phyloP scores from a whole-genome alignment of 495 filamentous ascomycete species.

The Gamarada debralockiae region DNA sequence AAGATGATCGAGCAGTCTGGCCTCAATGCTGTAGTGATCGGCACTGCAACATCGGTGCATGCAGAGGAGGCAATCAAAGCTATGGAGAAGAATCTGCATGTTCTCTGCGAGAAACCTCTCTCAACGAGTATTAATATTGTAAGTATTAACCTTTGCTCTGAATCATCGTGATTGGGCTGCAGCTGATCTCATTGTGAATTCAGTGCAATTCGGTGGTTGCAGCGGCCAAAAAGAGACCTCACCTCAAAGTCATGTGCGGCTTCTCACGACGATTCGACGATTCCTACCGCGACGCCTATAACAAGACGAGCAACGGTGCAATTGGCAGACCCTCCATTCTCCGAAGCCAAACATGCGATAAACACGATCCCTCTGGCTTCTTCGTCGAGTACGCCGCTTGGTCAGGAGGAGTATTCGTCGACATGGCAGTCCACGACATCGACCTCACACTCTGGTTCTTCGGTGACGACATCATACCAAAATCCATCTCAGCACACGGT shows the following conservation, averaged over 20 bases:
- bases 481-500: slow-evolving; percentile 49
- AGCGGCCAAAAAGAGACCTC: slow-evolving; percentile 42
- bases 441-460: slow-evolving; percentile 57
- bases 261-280: slow-evolving; percentile 56
- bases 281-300: slow-evolving; percentile 48
- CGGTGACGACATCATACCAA: slow-evolving; percentile 40
- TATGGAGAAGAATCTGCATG: slow-evolving; percentile 48
- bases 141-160: slow-evolving; percentile 20
- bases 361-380: slow-evolving; percentile 50
- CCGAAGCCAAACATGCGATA: slow-evolving; percentile 56
- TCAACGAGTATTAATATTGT: slow-evolving; percentile 48
- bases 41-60: slow-evolving; percentile 49
- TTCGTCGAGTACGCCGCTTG: slow-evolving; percentile 53
- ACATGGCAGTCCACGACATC: slow-evolving; percentile 56
- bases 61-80: slow-evolving; percentile 54
- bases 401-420: slow-evolving; percentile 54
- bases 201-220: slow-evolving; percentile 50
- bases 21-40: slow-evolving; percentile 49
- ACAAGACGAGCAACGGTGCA: slow-evolving; percentile 39
- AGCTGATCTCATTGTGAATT: not conserved
- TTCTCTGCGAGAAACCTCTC: slow-evolving; percentile 54
- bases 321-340: slow-evolving; percentile 50
- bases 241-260: slow-evolving; percentile 58
- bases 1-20: slow-evolving; percentile 53
- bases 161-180: not conserved